A percentile compares a stretch with the other conserved stretches of the same genome.
Conservation (phyloP, 192 early-diverging fungal genomes). For the Entrophospora sp. region DNA sequence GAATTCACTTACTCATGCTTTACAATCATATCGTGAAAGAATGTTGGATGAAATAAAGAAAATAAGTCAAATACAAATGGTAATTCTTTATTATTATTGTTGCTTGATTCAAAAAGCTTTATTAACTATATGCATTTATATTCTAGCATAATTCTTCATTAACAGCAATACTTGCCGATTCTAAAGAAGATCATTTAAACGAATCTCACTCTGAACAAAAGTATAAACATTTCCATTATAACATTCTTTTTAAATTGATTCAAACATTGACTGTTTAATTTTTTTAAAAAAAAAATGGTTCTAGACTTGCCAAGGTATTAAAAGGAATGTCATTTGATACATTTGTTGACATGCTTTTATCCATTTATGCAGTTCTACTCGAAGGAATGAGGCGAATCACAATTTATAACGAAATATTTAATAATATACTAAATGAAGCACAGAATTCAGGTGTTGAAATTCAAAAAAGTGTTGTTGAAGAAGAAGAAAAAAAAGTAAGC, state of each 20-base stretch:
- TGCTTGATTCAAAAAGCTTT: too few relatives aligned
- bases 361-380: constrained; percentile 67
- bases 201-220: neutral
- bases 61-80: constrained; percentile 71
- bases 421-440: constrained; percentile 54
- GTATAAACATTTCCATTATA: neutral
- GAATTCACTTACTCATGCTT: constrained; percentile 50
- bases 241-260: too few relatives aligned
- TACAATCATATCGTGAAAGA: constrained; percentile 71
- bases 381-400: constrained; percentile 62
- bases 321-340: constrained; percentile 75
- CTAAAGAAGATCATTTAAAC: neutral
- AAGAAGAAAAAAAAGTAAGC: too few relatives aligned
- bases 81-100: constrained; percentile 39
- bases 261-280: neutral
- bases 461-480: constrained; percentile 25
- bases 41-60: constrained; percentile 68
- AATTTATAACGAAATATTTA: constrained; percentile 63
- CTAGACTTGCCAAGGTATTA: constrained; percentile 57
- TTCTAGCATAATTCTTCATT: constrained; percentile 9
- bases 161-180: neutral
- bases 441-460: constrained; percentile 32
- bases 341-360: constrained; percentile 69
- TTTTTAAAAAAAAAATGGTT: constrained; percentile 20
- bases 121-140: too few relatives aligned